Percentiles rank a stretch among this genome's conserved stretches.
Conservation (phyloP, 441 rosid genomes). For the Aleurites moluccanus region DNA sequence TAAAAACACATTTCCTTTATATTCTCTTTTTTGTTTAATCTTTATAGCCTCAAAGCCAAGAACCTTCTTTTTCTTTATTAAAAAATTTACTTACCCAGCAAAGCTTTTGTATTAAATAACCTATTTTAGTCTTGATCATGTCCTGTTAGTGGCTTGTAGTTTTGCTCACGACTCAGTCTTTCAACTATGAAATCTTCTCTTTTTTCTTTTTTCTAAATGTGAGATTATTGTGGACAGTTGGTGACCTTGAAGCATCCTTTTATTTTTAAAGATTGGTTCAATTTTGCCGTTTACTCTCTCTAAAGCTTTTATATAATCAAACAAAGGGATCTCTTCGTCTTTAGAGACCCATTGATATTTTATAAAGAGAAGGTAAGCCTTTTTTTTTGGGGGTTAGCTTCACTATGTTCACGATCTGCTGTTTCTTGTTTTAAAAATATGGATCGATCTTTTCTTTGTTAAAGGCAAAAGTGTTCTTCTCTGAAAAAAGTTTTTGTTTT, state of each 20-base stretch:
- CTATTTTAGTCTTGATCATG: constrained; percentile 12
- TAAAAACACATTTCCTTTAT: neutral
- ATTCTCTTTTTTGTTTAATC: neutral
- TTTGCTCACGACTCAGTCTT: constrained; percentile 48
- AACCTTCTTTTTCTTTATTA: constrained; percentile 11
- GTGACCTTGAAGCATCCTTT: constrained; percentile 22
- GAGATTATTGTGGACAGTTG: constrained; percentile 12
- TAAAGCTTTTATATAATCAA: constrained; percentile 16
- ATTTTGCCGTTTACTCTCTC: constrained; percentile 5
- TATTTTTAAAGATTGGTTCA: neutral
- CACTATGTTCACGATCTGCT: constrained; percentile 12
- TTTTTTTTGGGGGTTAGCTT: neutral
- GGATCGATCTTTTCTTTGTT: constrained; percentile 27
- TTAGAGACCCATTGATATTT: neutral
- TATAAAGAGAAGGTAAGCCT: constrained; percentile 22
- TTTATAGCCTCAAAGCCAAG: constrained; percentile 11
- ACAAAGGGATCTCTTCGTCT: constrained; percentile 20
- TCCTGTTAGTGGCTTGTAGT: constrained; percentile 29
- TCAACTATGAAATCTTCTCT: neutral
- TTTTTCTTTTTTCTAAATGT: constrained; percentile 11
- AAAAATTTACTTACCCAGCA: neutral
- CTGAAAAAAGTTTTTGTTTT: neutral
- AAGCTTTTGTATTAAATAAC: neutral
- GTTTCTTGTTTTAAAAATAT: constrained; percentile 15
- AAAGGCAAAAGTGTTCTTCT: constrained; percentile 9